Percentiles rank a stretch among this genome's conserved stretches.
Conservation (phyloP, 2,329 filamentous ascomycete species). For the Aspergillus tubingensis region DNA sequence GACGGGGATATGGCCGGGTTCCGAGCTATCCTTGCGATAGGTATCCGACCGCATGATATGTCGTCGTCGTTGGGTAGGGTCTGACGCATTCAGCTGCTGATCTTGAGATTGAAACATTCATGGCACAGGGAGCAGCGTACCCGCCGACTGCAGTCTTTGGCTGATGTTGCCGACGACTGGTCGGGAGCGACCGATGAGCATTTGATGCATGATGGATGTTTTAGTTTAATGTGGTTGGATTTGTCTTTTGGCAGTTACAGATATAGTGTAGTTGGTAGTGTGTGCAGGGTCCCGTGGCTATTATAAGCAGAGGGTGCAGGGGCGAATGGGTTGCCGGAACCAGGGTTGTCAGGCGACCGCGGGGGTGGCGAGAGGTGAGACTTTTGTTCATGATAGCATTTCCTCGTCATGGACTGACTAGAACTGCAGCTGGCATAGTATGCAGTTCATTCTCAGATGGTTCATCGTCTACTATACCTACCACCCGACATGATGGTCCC, state of each 20-base stretch:
- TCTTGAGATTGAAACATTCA: not conserved
- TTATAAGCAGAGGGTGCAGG: not conserved
- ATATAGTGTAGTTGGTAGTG: too few relatives aligned
- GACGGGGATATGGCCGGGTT: constrained; percentile 13
- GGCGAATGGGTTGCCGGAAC: not conserved
- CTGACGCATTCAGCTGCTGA: not conserved
- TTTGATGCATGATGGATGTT: constrained; percentile 9
- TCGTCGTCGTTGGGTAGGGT: not conserved
- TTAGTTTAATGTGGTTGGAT: too few relatives aligned
- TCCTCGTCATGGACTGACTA: not conserved
- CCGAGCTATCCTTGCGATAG: not conserved
- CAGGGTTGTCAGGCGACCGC: not conserved
- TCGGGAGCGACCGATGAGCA: constrained; percentile 8
- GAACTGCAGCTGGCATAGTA: too few relatives aligned
- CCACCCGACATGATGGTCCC: too few relatives aligned
- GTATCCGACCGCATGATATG: constrained; percentile 4
- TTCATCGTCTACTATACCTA: too few relatives aligned
- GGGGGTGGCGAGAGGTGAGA: not conserved
- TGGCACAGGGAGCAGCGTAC: not conserved
- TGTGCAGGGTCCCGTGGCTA: not conserved
- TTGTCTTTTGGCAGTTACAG: not conserved
- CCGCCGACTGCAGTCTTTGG: constrained; percentile 6
- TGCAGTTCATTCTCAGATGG: too few relatives aligned
- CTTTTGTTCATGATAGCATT: not conserved
- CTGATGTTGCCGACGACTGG: constrained; percentile 1